Percentiles rank a stretch among this genome's conserved stretches.
Conservation (phyloP, 495 filamentous ascomycete genomes). For the Penicillium macrosclerotiorum region DNA sequence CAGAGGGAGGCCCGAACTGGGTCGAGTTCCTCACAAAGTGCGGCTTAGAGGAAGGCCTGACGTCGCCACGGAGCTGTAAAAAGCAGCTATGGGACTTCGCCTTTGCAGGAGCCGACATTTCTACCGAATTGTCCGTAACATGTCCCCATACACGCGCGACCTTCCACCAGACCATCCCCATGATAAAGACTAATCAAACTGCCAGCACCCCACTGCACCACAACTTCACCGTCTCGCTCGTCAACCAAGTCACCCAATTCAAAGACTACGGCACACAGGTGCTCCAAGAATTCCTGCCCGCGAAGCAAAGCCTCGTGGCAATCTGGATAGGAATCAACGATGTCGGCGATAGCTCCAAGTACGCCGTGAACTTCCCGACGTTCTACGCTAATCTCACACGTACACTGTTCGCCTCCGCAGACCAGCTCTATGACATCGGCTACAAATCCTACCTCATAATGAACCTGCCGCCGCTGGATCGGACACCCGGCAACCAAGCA, state of each 20-base stretch:
- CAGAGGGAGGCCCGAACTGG: slow-evolving; percentile 52
- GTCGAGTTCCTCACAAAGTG: slow-evolving; percentile 49
- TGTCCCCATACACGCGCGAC: background rate
- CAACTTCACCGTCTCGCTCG: slow-evolving; percentile 45
- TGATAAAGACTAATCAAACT: background rate
- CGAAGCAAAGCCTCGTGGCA: slow-evolving; percentile 33
- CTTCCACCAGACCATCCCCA: background rate
- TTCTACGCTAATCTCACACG: slow-evolving; percentile 38
- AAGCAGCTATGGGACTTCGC: slow-evolving; percentile 56
- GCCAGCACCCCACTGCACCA: slow-evolving; percentile 45
- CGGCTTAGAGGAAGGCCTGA: slow-evolving; percentile 33
- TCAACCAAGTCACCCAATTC: slow-evolving; percentile 41
- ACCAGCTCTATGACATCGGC: slow-evolving; percentile 38
- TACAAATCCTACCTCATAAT: slow-evolving; percentile 49
- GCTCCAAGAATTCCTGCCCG: slow-evolving; percentile 19
- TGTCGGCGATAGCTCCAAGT: slow-evolving; percentile 39
- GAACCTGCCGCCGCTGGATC: slow-evolving; percentile 50
- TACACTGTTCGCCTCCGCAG: slow-evolving; percentile 39
- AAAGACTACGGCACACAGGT: slow-evolving; percentile 28
- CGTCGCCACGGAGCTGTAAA: slow-evolving; percentile 35
- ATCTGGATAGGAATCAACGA: slow-evolving; percentile 50
- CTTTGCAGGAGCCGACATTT: slow-evolving; percentile 53
- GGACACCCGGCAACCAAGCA: slow-evolving; percentile 37
- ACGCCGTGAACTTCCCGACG: slow-evolving; percentile 33
- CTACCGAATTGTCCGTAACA: slow-evolving; percentile 30